These are phyloP conservation scores for Toxicodendron radicans DNA, from an alignment of 345 rosid species.

Conservation along the genomic window DNA sequence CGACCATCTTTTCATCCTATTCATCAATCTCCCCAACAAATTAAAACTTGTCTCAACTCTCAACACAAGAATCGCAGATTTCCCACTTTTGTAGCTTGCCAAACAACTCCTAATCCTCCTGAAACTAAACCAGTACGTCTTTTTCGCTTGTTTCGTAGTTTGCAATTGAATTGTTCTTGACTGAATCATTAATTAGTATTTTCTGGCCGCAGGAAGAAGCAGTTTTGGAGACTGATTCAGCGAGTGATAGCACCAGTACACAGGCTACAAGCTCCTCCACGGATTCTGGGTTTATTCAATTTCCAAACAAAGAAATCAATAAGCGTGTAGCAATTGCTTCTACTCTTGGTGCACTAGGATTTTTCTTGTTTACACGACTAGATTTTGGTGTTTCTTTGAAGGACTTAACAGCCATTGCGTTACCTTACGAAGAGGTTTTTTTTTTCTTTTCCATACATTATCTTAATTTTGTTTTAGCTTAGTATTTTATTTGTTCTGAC, in stretches of 20 bases:
- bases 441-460: not conserved
- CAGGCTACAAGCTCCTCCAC: slow-evolving; percentile 26
- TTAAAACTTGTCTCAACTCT: slow-evolving; percentile 14
- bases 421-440: slow-evolving; percentile 51
- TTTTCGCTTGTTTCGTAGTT: not conserved
- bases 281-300: slow-evolving; percentile 39
- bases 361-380: slow-evolving; percentile 42
- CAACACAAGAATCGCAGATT: slow-evolving; percentile 22
- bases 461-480: not conserved
- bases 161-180: not conserved
- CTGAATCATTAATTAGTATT: slow-evolving; percentile 3
- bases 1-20: slow-evolving; percentile 27
- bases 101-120: slow-evolving; percentile 36
- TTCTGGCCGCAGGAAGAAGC: slow-evolving; percentile 48
- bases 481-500: not conserved
- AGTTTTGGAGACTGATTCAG: slow-evolving; percentile 35
- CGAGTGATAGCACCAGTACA: slow-evolving; percentile 5
- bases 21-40: slow-evolving; percentile 5
- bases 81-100: slow-evolving; percentile 36
- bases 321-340: slow-evolving; percentile 39
- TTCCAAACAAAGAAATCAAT: slow-evolving; percentile 48
- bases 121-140: slow-evolving; percentile 29
- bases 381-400: slow-evolving; percentile 59
- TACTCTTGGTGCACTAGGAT: slow-evolving; percentile 39
- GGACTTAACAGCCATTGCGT: slow-evolving; percentile 47